Conservation (phyloP, 345 rosid genomes). For the Linum tenue region DNA sequence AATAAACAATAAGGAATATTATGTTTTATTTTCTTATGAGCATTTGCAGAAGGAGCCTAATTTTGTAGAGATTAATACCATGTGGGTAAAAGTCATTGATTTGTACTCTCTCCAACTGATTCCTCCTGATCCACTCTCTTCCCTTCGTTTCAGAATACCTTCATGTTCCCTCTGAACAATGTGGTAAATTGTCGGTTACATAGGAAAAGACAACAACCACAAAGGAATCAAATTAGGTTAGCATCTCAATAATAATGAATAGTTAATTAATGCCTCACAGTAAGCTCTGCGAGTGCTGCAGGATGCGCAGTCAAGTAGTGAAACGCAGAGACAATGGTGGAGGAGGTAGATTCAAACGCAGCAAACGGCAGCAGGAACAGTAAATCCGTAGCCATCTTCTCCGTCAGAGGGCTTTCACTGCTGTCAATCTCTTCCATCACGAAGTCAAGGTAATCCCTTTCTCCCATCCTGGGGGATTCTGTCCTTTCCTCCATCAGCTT, state of each 20-base stretch:
- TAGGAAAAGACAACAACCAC: too few relatives aligned
- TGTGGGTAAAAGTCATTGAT: slow-evolving; percentile 35
- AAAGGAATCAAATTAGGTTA: too few relatives aligned
- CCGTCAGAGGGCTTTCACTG: background rate
- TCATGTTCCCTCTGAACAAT: slow-evolving; percentile 31
- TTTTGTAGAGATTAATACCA: slow-evolving; percentile 13
- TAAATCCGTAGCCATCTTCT: background rate
- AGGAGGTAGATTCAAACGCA: background rate
- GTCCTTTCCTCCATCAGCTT: background rate
- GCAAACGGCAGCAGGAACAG: background rate
- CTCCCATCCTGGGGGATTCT: background rate
- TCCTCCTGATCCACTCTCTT: slow-evolving; percentile 1
- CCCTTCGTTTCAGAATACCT: slow-evolving; percentile 17
- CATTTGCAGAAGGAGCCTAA: too few relatives aligned
- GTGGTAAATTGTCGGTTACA: too few relatives aligned
- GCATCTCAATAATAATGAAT: too few relatives aligned
- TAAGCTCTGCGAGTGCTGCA: background rate
- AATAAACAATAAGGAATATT: too few relatives aligned
- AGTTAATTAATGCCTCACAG: background rate
- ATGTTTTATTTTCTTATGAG: too few relatives aligned
- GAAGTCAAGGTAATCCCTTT: background rate
- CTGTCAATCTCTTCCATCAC: background rate
- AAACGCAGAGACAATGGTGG: background rate
- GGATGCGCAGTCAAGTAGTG: background rate
- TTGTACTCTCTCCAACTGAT: slow-evolving; percentile 41